These are phyloP conservation scores for Xylaria venustula DNA, from an alignment of 495 filamentous ascomycete species.

Conservation along the genomic window DNA sequence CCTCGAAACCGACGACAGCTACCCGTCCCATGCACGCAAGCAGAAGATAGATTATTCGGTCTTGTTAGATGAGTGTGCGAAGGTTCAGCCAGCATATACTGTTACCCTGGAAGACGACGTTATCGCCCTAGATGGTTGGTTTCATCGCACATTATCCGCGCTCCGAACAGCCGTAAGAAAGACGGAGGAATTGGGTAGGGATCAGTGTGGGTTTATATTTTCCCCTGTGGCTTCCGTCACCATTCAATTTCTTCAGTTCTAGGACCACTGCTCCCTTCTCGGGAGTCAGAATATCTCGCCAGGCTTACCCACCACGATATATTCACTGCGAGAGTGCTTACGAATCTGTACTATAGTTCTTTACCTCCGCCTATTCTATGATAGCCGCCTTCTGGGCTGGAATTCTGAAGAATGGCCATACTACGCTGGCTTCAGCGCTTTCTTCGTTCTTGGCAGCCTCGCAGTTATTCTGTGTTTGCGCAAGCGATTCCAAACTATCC, in stretches of 20 bases:
- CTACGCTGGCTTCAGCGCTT: slow-evolving; percentile 39
- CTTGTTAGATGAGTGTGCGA: slow-evolving; percentile 44
- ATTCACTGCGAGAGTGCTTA: no score
- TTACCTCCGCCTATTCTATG: slow-evolving; percentile 58
- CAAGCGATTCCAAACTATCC: not conserved
- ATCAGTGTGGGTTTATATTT: slow-evolving; percentile 31
- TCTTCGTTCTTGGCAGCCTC: slow-evolving; percentile 14
- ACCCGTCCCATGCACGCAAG: slow-evolving; percentile 36
- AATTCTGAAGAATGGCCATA: slow-evolving; percentile 51
- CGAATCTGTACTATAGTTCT: slow-evolving; percentile 38
- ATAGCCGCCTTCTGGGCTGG: slow-evolving; percentile 55
- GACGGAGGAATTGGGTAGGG: slow-evolving; percentile 22
- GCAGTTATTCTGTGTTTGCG: slow-evolving; percentile 3
- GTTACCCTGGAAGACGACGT: slow-evolving; percentile 58
- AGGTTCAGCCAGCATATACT: slow-evolving; percentile 44
- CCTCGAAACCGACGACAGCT: slow-evolving; percentile 8
- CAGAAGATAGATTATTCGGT: slow-evolving; percentile 51
- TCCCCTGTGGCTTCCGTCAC: not conserved
- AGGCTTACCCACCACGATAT: no score
- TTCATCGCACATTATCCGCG: slow-evolving; percentile 39
- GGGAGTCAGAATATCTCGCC: no score
- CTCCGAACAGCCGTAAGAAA: slow-evolving; percentile 33
- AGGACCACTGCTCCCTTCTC: no score
- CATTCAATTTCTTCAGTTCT: no score
- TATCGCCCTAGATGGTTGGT: slow-evolving; percentile 53